Evolutionary conservation across 2,329 filamentous ascomycete species (phyloP).

Genomic region (Neocatenulostroma microsporum): DNA sequence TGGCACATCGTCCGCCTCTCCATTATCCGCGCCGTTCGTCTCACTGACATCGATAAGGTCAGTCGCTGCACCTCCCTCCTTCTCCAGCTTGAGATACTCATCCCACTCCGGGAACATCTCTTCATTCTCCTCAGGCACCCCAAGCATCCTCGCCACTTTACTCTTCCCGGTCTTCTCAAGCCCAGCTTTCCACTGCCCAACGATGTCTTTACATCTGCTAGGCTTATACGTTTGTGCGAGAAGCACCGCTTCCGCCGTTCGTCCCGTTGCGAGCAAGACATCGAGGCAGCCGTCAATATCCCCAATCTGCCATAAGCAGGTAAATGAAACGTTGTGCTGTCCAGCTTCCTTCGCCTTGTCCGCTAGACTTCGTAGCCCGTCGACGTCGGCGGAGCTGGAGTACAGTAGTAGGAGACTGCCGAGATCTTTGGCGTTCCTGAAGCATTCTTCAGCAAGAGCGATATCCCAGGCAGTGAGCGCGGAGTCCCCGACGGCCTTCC

Average conservation of each 20-base stretch:
- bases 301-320: constrained; percentile 76
- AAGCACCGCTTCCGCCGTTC: constrained; percentile 76
- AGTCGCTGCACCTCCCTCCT: constrained; percentile 50
- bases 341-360: constrained; percentile 66
- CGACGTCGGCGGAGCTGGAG: constrained; percentile 71
- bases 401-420: constrained; percentile 83
- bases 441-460: constrained; percentile 82
- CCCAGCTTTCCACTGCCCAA: constrained; percentile 70
- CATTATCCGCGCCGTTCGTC: constrained; percentile 20
- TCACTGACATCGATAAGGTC: constrained; percentile 36
- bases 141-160: constrained; percentile 75
- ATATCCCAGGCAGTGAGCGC: constrained; percentile 83
- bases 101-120: constrained; percentile 93
- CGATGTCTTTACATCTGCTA: constrained; percentile 59
- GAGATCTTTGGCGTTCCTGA: constrained; percentile 80
- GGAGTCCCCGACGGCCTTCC: constrained; percentile 94
- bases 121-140: constrained; percentile 61
- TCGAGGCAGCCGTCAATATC: constrained; percentile 76
- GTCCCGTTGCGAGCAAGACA: constrained; percentile 68
- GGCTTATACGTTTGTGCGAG: constrained; percentile 96
- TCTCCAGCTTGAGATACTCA: constrained; percentile 75
- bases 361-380: constrained; percentile 65
- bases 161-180: constrained; percentile 79
- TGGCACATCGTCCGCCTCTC: constrained; percentile 5
- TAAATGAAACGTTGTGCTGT: constrained; percentile 89